These are phyloP conservation scores for Chamaenerion angustifolium DNA, from an alignment of 345 rosid genomes.

Conservation along the genomic window DNA sequence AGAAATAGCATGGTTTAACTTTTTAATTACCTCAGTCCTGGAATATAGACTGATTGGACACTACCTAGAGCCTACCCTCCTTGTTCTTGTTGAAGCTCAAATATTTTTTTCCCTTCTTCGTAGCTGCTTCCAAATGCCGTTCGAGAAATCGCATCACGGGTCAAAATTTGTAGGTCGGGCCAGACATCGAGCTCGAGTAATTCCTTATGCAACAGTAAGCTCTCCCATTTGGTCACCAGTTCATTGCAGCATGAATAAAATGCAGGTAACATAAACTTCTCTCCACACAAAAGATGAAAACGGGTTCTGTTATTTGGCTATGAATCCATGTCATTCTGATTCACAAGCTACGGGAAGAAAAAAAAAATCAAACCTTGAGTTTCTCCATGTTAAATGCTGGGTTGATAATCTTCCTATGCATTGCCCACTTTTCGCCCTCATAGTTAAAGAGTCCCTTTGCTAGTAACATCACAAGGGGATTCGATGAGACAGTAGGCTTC, in stretches of 20 bases:
- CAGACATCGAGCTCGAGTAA: constrained; percentile 23
- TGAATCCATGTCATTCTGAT: no score
- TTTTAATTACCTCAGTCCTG: constrained; percentile 28
- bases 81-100: constrained; percentile 21
- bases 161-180: constrained; percentile 22
- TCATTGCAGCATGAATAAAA: constrained; percentile 13
- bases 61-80: not conserved
- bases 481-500: not conserved
- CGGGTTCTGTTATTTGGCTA: no score
- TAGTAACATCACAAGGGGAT: constrained; percentile 10
- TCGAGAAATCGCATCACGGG: constrained; percentile 33
- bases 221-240: constrained; percentile 26
- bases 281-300: no score
- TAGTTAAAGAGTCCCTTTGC: not conserved
- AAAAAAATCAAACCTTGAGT: not conserved
- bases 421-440: constrained; percentile 13
- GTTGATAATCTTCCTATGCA: constrained; percentile 12
- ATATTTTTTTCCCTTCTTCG: constrained; percentile 29
- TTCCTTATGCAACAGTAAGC: not conserved
- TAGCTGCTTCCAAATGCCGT: constrained; percentile 37
- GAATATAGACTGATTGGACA: constrained; percentile 11
- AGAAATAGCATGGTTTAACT: no score
- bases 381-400: constrained; percentile 10
- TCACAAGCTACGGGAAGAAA: no score
- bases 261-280: constrained; percentile 23